Percentiles rank a stretch among this genome's conserved stretches.
phyloP scores from a whole-genome alignment of 495 filamentous ascomycete genomes.

The Chaetomium fimeti region DNA sequence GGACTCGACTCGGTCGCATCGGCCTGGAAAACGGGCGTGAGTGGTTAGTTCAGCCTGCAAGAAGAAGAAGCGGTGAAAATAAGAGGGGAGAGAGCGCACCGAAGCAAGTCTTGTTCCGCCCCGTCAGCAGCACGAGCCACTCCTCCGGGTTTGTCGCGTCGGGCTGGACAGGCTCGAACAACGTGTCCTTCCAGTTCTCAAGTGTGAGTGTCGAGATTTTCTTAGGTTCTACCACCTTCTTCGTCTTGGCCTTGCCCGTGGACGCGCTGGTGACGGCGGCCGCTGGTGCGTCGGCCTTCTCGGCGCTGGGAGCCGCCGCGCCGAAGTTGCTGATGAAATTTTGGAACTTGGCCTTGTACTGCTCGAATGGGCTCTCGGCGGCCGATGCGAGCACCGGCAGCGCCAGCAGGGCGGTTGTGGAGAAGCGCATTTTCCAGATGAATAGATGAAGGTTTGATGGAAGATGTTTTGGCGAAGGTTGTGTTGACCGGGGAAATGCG shows the following conservation, averaged over 20 bases:
- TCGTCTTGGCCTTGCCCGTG: constrained; percentile 36
- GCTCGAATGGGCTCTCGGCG: constrained; percentile 45
- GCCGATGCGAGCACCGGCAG: constrained; percentile 70
- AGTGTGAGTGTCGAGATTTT: constrained; percentile 61
- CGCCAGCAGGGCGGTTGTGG: constrained; percentile 58
- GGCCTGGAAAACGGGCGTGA: constrained; percentile 34
- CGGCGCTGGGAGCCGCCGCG: constrained; percentile 34
- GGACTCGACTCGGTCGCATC: constrained; percentile 46
- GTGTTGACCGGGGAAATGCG: constrained; percentile 7
- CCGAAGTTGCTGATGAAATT: constrained; percentile 53
- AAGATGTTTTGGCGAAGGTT: constrained; percentile 6
- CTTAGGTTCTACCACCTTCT: constrained; percentile 47
- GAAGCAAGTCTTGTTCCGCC: constrained; percentile 86
- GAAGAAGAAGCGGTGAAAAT: too few species aligned
- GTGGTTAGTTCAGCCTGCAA: not conserved
- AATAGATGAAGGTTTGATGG: not conserved
- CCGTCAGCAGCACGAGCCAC: constrained; percentile 79
- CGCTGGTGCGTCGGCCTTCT: constrained; percentile 40
- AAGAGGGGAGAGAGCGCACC: constrained; percentile 39
- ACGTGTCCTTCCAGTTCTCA: constrained; percentile 66
- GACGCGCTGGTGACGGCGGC: constrained; percentile 50
- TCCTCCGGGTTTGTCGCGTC: constrained; percentile 60
- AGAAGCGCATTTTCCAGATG: constrained; percentile 66
- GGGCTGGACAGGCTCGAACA: constrained; percentile 62
- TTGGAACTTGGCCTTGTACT: constrained; percentile 68